Evolutionary conservation across 2,329 filamentous ascomycete genomes (phyloP), one percentile per base, ranked within the genome.

Genomic region (Pseudogymnoascus destructans): DNA sequence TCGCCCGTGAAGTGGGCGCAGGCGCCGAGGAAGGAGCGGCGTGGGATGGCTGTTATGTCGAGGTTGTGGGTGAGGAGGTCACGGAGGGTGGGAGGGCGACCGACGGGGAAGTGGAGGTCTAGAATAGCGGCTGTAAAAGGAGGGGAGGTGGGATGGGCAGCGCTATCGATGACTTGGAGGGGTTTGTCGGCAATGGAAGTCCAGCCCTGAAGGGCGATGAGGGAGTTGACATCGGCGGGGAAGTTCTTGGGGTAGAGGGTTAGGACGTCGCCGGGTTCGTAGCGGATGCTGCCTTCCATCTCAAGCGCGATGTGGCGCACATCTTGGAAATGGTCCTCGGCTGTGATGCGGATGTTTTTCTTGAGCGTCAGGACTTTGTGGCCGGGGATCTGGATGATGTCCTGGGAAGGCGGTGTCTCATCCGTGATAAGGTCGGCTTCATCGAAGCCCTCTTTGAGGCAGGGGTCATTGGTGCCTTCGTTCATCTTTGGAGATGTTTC

Each of bases 231-330:
- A 66, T 97, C 91, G 6, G 77, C 73, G 0, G 86, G 78, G 61
- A 89, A 91, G 70, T 96, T 97, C 68, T 92, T 92, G 3, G 93
- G 92, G 60, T 86, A 90, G 15, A 98, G 80, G 5, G 84, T 83
- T 5, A 95, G 74, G 21, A 88, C 85, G 65, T 95, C 88, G 5
- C 92, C 91, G 0, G 93, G 90, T 0, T 84, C 49, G 70, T 73
- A 68, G 73, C 70, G 1, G 67, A 63, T 49, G 66, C 68, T 2
- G 71, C 65, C 10, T 75, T 71, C 9, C 69, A 81, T 64, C 7
- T 74, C 75, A 11, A 97, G 75, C 1, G 75, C 78, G n/a, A 96
- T 72, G 57, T 87, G 80, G 0, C 93, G 86, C 46, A 97, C 92
- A 73, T 98, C 93, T 73, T 98, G 93, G 85, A 89, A 96, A 72